Evolutionary conservation across 495 filamentous ascomycete genomes (phyloP), one percentile per base, ranked within the genome.

Genomic region (Penicillium bovifimosum): DNA sequence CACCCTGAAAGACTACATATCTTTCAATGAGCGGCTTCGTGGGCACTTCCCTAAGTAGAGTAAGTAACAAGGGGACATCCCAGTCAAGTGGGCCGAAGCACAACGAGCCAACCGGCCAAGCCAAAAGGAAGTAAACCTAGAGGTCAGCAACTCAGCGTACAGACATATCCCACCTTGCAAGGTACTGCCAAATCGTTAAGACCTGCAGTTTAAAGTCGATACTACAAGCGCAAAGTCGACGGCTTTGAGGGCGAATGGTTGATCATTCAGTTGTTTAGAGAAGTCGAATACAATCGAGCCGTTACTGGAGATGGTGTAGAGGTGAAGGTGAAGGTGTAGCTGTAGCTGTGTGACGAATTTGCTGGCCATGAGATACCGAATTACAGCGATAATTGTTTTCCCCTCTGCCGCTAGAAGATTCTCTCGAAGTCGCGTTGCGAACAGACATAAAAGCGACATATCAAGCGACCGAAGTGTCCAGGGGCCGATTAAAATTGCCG

Each of bases 321-420:
- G 62, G 57, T 68, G 66, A 53, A 65, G 46, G 34, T 48, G 46
- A 53, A 65, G 46, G 34, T 48, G 46, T 53, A 65, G 63, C 63
- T 67, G 63, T 39, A 55, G 62, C 48, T 63, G 62, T 59, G 69
- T 66, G 68, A 74, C 55, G 63, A 65, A 54, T 73, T 66, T 74
- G 74, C 68, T 76, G 74, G 68, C 61, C 70, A 71, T 67, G 65
- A 73, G 68, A 73, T 59, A 73, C 70, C 73, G 70, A 74, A 75
- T 76, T 76, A 76, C 72, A 75, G 73, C 72, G 72, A 69, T 68
- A 72, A 67, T 63, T 72, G 62, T 70, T 67, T 62, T 63, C 65
- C 68, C 62, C 62, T 50, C 69, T 73, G 71, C 70, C 72, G 71
- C 72, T 67, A 73, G 58, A 60, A 46, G 41, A 59, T 54, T 63